Evolutionary conservation across 495 filamentous ascomycete genomes (phyloP).

Genomic region (Xylaria cubensis): DNA sequence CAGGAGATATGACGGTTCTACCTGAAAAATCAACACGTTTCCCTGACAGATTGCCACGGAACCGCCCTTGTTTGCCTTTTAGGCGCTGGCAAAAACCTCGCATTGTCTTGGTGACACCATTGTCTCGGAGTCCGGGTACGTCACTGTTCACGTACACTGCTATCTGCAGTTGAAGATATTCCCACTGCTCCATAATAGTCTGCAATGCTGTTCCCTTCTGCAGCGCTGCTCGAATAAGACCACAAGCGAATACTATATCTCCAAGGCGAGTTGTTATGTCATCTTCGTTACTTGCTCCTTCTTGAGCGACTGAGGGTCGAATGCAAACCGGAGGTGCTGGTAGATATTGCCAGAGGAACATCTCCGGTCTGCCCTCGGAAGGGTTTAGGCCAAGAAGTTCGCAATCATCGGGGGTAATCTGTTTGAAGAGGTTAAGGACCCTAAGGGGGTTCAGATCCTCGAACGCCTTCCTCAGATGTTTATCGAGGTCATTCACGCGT

Average conservation of each 20-base stretch:
- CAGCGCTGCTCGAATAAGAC: constrained; percentile 78
- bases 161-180: constrained; percentile 91
- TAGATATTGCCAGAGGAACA: constrained; percentile 97
- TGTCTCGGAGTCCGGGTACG: constrained; percentile 83
- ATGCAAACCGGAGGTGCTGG: constrained; percentile 94
- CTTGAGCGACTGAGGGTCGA: constrained; percentile 89
- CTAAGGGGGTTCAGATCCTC: constrained; percentile 92
- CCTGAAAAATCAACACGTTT: constrained; percentile 99
- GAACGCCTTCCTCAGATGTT: constrained; percentile 85
- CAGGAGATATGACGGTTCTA: constrained; percentile 95
- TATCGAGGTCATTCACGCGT: constrained; percentile 80
- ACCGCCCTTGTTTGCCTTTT: constrained; percentile 97
- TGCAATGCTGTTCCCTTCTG: constrained; percentile 80
- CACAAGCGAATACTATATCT: constrained; percentile 91
- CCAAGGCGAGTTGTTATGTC: constrained; percentile 93
- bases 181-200: constrained; percentile 98
- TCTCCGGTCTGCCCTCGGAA: constrained; percentile 86
- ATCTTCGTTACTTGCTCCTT: constrained; percentile 90
- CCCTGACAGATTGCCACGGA: constrained; percentile 94
- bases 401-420: constrained; percentile 83
- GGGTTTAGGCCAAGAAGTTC: constrained; percentile 90
- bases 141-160: constrained; percentile 98
- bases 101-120: constrained; percentile 76
- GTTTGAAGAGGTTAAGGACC: constrained; percentile 88
- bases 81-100: constrained; percentile 93